Evolutionary conservation across 345 rosid species (phyloP).

Genomic region (Erucastrum elatum): DNA sequence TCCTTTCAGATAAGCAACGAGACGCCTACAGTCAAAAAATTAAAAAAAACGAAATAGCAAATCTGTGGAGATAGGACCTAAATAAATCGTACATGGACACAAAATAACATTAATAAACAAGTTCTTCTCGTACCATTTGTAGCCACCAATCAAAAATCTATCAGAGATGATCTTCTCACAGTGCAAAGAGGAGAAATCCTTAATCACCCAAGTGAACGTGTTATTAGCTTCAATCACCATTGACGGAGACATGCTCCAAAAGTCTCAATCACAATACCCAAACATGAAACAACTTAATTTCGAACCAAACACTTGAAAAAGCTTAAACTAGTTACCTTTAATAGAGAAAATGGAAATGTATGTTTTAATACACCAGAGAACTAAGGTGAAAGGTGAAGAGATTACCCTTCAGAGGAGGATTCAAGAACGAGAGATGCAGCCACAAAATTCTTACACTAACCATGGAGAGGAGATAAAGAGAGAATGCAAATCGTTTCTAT

Average conservation of each 20-base stretch:
- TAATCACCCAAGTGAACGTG: conserved; percentile 5
- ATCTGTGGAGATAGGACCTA: not conserved
- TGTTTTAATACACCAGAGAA: not conserved
- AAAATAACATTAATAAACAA: not conserved
- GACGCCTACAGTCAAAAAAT: not conserved
- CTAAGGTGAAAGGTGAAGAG: not conserved
- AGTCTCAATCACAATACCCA: not conserved
- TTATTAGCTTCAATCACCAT: not conserved
- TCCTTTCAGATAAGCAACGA: not conserved
- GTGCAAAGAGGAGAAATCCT: not conserved
- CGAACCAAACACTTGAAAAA: not conserved
- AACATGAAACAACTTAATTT: not conserved
- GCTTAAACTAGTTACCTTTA: not conserved
- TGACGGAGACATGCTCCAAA: not conserved
- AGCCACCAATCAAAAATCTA: not conserved
- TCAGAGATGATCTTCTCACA: not conserved
- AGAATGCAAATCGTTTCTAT: not conserved
- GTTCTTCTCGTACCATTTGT: not conserved
- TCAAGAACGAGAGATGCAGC: not conserved
- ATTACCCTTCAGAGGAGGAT: not conserved
- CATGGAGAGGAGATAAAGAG: not conserved
- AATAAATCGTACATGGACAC: not conserved
- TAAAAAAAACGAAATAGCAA: not conserved
- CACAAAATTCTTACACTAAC: not conserved
- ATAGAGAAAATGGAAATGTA: not conserved